These are phyloP conservation scores for Triglochin maritima DNA, from an alignment of 106 monocot species.

Conservation along the genomic window DNA sequence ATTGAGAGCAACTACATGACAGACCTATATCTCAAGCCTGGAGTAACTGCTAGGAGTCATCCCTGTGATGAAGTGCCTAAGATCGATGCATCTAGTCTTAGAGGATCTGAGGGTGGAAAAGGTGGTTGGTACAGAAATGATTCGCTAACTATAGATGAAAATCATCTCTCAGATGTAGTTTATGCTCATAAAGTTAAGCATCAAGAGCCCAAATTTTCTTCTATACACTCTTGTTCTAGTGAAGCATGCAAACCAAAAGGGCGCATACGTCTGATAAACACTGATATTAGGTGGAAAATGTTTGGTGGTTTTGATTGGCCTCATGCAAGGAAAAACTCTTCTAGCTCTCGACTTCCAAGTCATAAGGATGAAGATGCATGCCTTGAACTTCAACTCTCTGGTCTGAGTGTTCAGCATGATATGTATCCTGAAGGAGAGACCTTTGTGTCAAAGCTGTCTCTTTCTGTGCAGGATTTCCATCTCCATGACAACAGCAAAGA, in stretches of 20 bases:
- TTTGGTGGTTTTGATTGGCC: conserved; percentile 72
- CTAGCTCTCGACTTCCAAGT: conserved; percentile 10
- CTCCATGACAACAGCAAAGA: conserved; percentile 67
- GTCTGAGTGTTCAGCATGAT: conserved; percentile 45
- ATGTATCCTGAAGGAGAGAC: conserved; percentile 68
- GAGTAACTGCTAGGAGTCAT: conserved; percentile 5
- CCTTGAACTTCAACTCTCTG: conserved; percentile 54
- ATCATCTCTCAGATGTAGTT: conserved; percentile 46
- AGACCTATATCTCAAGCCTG: conserved; percentile 24
- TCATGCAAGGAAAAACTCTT: conserved; percentile 12
- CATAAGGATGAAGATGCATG: conserved; percentile 48
- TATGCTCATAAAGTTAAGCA: conserved; percentile 10
- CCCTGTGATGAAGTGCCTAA: conserved; percentile 7
- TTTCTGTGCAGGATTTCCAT: conserved; percentile 47
- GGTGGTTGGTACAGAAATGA: conserved; percentile 59
- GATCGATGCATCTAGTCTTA: conserved; percentile 9
- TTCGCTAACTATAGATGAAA: conserved; percentile 45
- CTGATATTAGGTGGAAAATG: conserved; percentile 75
- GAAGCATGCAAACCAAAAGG: conserved; percentile 41
- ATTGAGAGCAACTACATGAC: conserved; percentile 63
- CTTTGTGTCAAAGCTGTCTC: conserved; percentile 50
- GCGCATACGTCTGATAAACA: conserved; percentile 48
- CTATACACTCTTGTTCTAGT: conserved; percentile 18
- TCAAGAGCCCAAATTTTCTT: conserved; percentile 8
- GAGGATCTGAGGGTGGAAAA: conserved; percentile 26